Conservation (phyloP, 768 basidiomycete species). For the Xanthoconium stramineum region DNA sequence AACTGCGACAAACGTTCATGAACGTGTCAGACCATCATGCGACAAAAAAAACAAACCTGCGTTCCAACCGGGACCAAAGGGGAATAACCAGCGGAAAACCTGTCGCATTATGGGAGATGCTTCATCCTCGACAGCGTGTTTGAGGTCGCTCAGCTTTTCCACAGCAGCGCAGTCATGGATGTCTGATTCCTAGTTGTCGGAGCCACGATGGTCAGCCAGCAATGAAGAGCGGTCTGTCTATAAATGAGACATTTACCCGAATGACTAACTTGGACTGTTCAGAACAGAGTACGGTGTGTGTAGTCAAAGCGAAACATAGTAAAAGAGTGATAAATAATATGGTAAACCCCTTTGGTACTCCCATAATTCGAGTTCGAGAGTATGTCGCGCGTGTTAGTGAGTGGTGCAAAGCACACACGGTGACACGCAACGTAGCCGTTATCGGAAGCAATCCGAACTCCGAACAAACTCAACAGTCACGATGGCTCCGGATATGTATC, state of each 20-base stretch:
- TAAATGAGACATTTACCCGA: conserved; percentile 25
- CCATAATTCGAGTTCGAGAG: conserved; percentile 17
- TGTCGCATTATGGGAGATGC: conserved; percentile 76
- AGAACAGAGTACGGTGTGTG: conserved; percentile 18
- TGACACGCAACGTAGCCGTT: not conserved
- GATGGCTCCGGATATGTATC: conserved; percentile 34
- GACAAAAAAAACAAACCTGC: conserved; percentile 42
- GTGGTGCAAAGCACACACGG: too few species aligned
- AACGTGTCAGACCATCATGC: conserved; percentile 14
- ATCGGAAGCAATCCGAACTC: conserved; percentile 25
- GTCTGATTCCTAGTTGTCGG: conserved; percentile 39
- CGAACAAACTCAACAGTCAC: conserved; percentile 5
- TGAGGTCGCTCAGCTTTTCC: conserved; percentile 53
- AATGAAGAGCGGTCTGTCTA: not conserved
- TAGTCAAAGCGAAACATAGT: conserved; percentile 26
- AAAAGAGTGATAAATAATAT: conserved; percentile 45
- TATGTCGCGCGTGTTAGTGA: not conserved
- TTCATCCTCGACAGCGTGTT: conserved; percentile 55
- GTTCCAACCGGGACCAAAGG: conserved; percentile 89
- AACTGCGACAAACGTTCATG: conserved; percentile 39
- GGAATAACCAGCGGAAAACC: conserved; percentile 79
- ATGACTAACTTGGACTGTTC: conserved; percentile 26
- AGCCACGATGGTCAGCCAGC: conserved; percentile 12
- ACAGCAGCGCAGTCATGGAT: conserved; percentile 41
- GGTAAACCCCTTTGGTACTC: conserved; percentile 11